Evolutionary conservation across 768 basidiomycete species (phyloP).

Genomic region (Auriscalpium microsporum): DNA sequence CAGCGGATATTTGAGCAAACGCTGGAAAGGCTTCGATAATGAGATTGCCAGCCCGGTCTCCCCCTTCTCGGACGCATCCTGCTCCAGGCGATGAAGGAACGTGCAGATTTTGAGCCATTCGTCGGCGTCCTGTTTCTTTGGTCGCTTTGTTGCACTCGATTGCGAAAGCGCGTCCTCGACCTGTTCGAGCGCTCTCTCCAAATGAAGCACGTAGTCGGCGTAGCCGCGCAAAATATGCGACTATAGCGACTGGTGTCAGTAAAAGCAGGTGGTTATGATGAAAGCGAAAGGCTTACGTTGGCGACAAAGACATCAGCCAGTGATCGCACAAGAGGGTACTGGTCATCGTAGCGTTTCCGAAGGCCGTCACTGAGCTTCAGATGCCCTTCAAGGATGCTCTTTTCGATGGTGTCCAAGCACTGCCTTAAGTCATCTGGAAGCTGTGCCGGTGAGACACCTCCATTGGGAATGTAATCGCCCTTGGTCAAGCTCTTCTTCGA

Average conservation of each 20-base stretch:
- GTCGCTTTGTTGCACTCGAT: constrained; percentile 58
- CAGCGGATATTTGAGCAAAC: constrained; percentile 92
- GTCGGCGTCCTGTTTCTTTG: constrained; percentile 72
- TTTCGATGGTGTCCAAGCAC: constrained; percentile 81
- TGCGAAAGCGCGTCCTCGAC: constrained; percentile 70
- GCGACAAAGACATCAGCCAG: constrained; percentile 95
- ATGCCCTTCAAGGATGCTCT: constrained; percentile 86
- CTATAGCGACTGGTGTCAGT: constrained; percentile 40
- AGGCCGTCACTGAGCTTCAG: constrained; percentile 76
- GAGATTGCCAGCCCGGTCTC: constrained; percentile 94
- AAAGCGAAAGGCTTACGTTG: constrained; percentile 50
- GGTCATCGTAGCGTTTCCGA: constrained; percentile 88
- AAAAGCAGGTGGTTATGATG: constrained; percentile 1
- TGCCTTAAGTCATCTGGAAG: constrained; percentile 81
- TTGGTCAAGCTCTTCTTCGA: constrained; percentile 55
- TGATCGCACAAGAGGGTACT: constrained; percentile 87
- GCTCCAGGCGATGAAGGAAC: constrained; percentile 69
- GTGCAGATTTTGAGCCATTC: constrained; percentile 76
- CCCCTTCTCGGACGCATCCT: constrained; percentile 71
- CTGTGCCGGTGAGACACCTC: constrained; percentile 62
- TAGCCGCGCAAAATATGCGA: constrained; percentile 92
- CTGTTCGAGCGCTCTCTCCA: constrained; percentile 84
- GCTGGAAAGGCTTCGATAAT: constrained; percentile 93
- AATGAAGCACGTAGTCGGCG: constrained; percentile 87
- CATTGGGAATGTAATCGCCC: constrained; percentile 31